These are phyloP conservation scores for Prorocentrum cordatum DNA, from an alignment of 169 alveolate species.

Conservation along the genomic window DNA sequence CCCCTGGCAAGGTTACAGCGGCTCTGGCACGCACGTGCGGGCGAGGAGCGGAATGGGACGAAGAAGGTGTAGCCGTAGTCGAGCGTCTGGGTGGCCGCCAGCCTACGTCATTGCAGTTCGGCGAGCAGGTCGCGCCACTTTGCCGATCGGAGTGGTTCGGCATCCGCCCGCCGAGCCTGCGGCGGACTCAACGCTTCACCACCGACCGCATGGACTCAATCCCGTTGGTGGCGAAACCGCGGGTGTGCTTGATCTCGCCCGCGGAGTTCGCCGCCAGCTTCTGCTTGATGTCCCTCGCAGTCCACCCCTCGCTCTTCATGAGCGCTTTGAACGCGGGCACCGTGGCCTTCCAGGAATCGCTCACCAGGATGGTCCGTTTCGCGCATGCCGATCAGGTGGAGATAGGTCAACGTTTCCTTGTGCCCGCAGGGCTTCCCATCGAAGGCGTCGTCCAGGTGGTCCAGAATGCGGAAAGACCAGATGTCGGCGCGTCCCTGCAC, in stretches of 20 bases:
- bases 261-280: background rate
- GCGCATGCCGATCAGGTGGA: background rate
- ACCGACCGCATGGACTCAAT: background rate
- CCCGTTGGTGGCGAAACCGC: background rate
- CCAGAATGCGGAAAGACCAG: background rate
- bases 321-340: background rate
- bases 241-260: background rate
- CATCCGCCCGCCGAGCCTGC: background rate
- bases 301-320: background rate
- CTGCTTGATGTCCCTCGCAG: background rate
- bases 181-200: background rate
- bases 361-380: background rate
- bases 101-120: too few relatives aligned
- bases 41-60: too few relatives aligned
- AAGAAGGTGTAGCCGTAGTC: too few relatives aligned
- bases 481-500: background rate
- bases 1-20: too few relatives aligned
- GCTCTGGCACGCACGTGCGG: too few relatives aligned
- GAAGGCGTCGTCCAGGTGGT: background rate
- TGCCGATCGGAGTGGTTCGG: background rate
- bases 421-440: background rate
- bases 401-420: background rate
- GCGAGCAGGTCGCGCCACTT: too few relatives aligned
- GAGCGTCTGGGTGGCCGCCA: too few relatives aligned
- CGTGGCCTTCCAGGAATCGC: conserved; percentile 26